Conservation (phyloP, 2,329 filamentous ascomycete genomes). For the Talaromyces atroroseus region DNA sequence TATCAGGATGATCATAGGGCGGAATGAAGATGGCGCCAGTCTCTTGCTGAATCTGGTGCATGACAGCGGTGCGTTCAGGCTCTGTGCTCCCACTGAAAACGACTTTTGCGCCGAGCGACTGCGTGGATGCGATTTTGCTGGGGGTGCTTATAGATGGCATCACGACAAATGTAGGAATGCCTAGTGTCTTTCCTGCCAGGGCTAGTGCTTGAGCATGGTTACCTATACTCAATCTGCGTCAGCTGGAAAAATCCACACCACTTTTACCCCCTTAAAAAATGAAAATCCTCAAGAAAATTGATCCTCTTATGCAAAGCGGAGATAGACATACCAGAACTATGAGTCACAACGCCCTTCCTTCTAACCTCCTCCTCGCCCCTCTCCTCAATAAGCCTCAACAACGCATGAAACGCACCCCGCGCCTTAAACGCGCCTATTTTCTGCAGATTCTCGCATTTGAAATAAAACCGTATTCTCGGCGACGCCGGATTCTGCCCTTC, state of each 20-base stretch:
- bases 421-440: slow-evolving; percentile 89
- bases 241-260: background rate
- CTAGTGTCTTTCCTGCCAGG: slow-evolving; percentile 68
- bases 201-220: slow-evolving; percentile 94
- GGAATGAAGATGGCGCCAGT: slow-evolving; percentile 78
- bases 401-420: slow-evolving; percentile 81
- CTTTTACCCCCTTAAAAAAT: background rate
- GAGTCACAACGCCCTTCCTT: slow-evolving; percentile 73
- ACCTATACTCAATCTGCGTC: slow-evolving; percentile 48
- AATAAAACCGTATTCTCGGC: slow-evolving; percentile 70
- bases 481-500: slow-evolving; percentile 51
- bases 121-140: slow-evolving; percentile 81
- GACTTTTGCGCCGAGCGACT: slow-evolving; percentile 69
- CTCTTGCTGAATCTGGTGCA: slow-evolving; percentile 60
- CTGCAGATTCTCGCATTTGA: slow-evolving; percentile 96
- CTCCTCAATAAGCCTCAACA: slow-evolving; percentile 62
- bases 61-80: slow-evolving; percentile 72
- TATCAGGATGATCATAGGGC: slow-evolving; percentile 87
- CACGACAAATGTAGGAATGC: slow-evolving; percentile 77
- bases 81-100: slow-evolving; percentile 78
- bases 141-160: slow-evolving; percentile 83
- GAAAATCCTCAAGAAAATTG: too few species aligned
- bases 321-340: slow-evolving; percentile 65
- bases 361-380: slow-evolving; percentile 57
- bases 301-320: background rate